phyloP scores from a whole-genome alignment of 2,329 filamentous ascomycete genomes.

The Lachnellula hyalina region DNA sequence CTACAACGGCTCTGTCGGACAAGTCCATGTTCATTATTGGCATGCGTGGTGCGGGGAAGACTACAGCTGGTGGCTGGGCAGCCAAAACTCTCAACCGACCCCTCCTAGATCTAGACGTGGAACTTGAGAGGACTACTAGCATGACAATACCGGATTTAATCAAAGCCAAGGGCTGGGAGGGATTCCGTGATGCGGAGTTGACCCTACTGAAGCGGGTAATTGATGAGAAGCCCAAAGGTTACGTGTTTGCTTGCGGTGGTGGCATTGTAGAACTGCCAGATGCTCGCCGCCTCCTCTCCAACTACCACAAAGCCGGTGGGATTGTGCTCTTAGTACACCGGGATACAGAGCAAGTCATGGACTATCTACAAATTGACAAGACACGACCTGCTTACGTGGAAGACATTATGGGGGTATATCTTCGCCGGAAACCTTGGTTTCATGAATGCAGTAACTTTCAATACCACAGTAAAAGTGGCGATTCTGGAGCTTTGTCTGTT shows the following conservation, averaged over 20 bases:
- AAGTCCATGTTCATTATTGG: constrained; percentile 89
- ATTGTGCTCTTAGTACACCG: constrained; percentile 84
- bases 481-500: constrained; percentile 26
- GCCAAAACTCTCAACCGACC: constrained; percentile 68
- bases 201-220: constrained; percentile 68
- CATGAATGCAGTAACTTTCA: constrained; percentile 89
- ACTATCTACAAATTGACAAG: constrained; percentile 84
- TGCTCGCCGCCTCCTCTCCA: constrained; percentile 68
- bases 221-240: constrained; percentile 65
- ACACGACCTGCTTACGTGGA: constrained; percentile 88
- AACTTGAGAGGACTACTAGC: constrained; percentile 69
- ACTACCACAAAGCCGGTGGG: constrained; percentile 71
- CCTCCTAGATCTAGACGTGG: constrained; percentile 81
- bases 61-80: constrained; percentile 85
- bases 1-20: constrained; percentile 36
- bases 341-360: constrained; percentile 80
- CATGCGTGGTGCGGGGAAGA: constrained; percentile 96
- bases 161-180: constrained; percentile 72
- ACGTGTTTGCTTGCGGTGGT: constrained; percentile 90
- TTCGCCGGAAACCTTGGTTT: constrained; percentile 84
- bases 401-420: constrained; percentile 86
- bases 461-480: constrained; percentile 72
- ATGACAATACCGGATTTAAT: constrained; percentile 85
- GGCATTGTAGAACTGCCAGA: constrained; percentile 84
- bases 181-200: constrained; percentile 76